Base-by-base conservation (phyloP, 345 rosid species). In the Linum trigynum region DNA sequence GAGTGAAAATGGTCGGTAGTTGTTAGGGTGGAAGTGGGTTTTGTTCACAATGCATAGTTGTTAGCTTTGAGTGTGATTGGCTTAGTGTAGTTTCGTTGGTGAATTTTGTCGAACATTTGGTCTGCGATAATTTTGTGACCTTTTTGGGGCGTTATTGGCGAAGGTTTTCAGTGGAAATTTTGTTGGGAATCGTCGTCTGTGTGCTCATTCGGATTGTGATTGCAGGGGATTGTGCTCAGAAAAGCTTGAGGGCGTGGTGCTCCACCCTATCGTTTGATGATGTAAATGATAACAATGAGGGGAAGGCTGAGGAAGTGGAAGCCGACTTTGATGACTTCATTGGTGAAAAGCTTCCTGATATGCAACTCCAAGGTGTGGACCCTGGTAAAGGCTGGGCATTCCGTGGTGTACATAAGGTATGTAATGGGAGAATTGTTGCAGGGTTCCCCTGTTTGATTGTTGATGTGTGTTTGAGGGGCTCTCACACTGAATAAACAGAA, bases 381-480 rank as follows among this genome's bases (percentile, higher is more conserved):
- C 99, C 97, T 9, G 76, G 73, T 70, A 90, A 77, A 72, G 99
- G 99, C 57, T 94, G 97, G 97, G 84, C 77, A 16, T 88, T 74
- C 64, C 97, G 97, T 53, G 99, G 99, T 65, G 99, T 94, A 5
- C 97, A 88, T 65, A 84, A 80, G 96, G 99, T 90, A 86, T 23
- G 9, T 12, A 48, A 9, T 48, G 53, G 14, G 14, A 48, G 2
- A 48, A 48, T 1, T 38, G 39, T 14, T 1, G 56, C 53, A 15
- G 6, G 48, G 14, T 67, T 48, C 9, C 17, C 12, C 60, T 39
- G 4, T 65, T 48, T 10, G 38, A 55, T 40, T 23, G 32, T 3
- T 39, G 40, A 2, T 11, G 32, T 2, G 40, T n/a, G 17, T 17
- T 7, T 38, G 32, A 23, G 55, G 32, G 61, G 7, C 10, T 58